Conservation (phyloP, 2,329 filamentous ascomycete genomes). For the Seiridium cupressi region DNA sequence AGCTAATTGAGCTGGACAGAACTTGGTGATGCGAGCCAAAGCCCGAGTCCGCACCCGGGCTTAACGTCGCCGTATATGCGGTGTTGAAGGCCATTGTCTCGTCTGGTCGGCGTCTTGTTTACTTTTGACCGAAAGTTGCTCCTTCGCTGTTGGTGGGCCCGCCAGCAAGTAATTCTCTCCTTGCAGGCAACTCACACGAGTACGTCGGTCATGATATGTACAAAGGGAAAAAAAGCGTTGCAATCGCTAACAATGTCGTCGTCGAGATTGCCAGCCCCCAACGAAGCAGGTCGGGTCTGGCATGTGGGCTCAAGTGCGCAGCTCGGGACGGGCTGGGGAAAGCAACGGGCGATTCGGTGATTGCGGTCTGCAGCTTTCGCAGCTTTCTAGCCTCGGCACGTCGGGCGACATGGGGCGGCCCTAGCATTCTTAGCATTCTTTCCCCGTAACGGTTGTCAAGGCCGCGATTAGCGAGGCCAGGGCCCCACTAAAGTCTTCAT, state of each 20-base stretch:
- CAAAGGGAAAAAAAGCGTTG: background rate
- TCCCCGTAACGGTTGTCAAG: constrained; percentile 1
- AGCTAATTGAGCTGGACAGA: constrained; percentile 67
- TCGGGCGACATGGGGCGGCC: background rate
- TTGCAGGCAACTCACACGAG: background rate
- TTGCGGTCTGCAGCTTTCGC: background rate
- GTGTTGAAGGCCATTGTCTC: constrained; percentile 4
- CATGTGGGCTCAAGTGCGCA: background rate
- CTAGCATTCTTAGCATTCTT: background rate
- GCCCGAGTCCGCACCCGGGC: background rate
- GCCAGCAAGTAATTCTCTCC: background rate
- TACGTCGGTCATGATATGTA: background rate
- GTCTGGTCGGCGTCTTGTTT: background rate
- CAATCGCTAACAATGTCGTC: background rate
- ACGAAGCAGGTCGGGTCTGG: background rate
- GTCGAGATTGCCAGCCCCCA: background rate
- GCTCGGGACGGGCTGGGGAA: background rate
- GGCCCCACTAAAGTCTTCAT: background rate
- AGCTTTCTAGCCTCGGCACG: constrained; percentile 5
- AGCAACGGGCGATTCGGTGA: background rate
- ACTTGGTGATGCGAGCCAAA: constrained; percentile 21
- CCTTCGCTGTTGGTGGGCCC: background rate
- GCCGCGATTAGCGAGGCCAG: background rate
- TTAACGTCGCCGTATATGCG: constrained; percentile 5
- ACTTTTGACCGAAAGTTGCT: background rate